Evolutionary conservation across 768 basidiomycete genomes (phyloP).

Genomic region (Agrocybe pediades): DNA sequence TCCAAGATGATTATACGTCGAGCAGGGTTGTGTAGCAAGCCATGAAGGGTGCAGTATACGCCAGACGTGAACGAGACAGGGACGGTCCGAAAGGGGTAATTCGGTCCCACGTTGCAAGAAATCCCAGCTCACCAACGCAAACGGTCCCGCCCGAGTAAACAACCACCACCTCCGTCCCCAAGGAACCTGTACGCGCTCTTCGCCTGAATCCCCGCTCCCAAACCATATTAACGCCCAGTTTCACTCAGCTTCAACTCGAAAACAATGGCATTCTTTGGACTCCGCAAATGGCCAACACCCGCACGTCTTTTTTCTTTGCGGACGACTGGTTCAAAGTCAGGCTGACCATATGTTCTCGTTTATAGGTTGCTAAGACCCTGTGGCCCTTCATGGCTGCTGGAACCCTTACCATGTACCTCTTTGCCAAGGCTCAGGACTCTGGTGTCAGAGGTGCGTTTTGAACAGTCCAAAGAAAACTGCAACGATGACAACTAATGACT

Average conservation of each 20-base stretch:
- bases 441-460: conserved; percentile 68
- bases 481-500: background rate
- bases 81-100: conserved; percentile 19
- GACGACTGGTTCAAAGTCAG: background rate
- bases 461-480: too few species aligned
- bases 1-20: background rate
- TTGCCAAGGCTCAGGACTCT: conserved; percentile 66
- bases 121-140: conserved; percentile 28
- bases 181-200: conserved; percentile 12
- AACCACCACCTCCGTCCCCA: conserved; percentile 25
- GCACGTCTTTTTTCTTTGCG: conserved; percentile 42
- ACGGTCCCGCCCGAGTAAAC: conserved; percentile 43
- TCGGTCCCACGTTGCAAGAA: conserved; percentile 30
- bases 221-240: background rate
- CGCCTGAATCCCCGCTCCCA: background rate
- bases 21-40: background rate
- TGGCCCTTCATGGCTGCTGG: conserved; percentile 81
- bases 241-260: conserved; percentile 11
- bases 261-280: conserved; percentile 74
- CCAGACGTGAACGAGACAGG: background rate
- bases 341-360: background rate
- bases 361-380: conserved; percentile 69
- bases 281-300: conserved; percentile 82
- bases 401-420: conserved; percentile 63
- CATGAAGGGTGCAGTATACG: background rate